A percentile compares a stretch with the other conserved stretches of the same genome.
phyloP scores from a whole-genome alignment of 2,329 filamentous ascomycete genomes.

The Didymellaceae sp. region DNA sequence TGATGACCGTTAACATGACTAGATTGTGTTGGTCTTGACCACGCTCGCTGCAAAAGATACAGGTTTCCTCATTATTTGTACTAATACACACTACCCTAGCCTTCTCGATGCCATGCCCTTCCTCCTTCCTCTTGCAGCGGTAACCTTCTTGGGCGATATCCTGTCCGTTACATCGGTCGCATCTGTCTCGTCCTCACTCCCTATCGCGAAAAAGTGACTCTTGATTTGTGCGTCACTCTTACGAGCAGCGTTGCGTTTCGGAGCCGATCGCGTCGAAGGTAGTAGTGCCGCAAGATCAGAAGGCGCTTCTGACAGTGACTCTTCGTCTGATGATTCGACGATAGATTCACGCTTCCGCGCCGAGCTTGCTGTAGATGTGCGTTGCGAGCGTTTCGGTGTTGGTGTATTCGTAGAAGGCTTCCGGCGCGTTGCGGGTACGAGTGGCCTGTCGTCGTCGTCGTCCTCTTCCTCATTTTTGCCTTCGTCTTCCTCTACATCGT shows the following conservation, averaged over 20 bases:
- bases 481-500: no score
- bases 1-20: no score
- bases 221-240: conserved; percentile 40
- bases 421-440: conserved; percentile 16
- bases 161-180: conserved; percentile 33
- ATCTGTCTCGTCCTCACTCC: conserved; percentile 44
- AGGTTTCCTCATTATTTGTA: no score
- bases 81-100: no score
- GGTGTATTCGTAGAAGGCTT: conserved; percentile 11
- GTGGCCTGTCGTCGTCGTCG: conserved; percentile 38
- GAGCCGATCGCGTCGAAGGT: conserved; percentile 21
- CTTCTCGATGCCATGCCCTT: no score
- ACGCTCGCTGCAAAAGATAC: no score
- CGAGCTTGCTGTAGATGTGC: conserved; percentile 1
- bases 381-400: conserved; percentile 15
- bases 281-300: conserved; percentile 15
- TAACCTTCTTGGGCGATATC: conserved; percentile 29
- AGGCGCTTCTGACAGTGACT: conserved; percentile 15
- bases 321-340: conserved; percentile 18
- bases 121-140: no score
- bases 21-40: no score
- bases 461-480: conserved; percentile 1
- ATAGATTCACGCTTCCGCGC: conserved; percentile 18
- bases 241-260: conserved; percentile 36
- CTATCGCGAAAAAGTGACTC: conserved; percentile 43